Base-by-base conservation (phyloP, 2,329 filamentous ascomycete species). In the Epichloe coenophiala region DNA sequence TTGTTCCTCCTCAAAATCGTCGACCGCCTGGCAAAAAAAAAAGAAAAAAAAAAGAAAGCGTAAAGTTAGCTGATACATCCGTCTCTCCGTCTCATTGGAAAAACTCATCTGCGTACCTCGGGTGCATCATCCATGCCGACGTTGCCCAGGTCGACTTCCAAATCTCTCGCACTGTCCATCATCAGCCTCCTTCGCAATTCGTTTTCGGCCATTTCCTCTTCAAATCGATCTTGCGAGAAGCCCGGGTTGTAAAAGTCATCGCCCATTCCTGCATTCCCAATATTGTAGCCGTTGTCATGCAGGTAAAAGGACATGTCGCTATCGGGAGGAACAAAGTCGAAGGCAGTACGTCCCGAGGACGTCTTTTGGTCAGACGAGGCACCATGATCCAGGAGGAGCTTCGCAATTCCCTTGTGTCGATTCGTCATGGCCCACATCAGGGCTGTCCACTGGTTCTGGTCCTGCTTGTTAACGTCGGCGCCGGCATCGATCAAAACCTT, bases 341-440 rank as follows among this genome's bases (percentile, higher is more conserved):
- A 89, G 2, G 93, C 93, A 8, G 90, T 97, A 55, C 93, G 82
- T 36, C 93, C 93, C 11, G 88, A 90, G 0, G 88, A 93, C 1
- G 93, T 97, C 65, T 94, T 95, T 58, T 95, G 86, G 60, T 97
- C 91, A 3, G 90, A 85, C n/a, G 90, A 95, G 19, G 93, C 93
- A 15, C 90, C 90, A 60, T 93, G 87, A 64, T 98, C 91, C 36
- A 98, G 77, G 15, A 98, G 72, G 11, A 89, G 75, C 68, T 97
- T 97, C 37, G 91, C 90, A 58, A 98, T 98, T 45, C 83, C 83
- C 69, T 97, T 97, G 69, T 98, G 93, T 51, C 90, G 76, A 67
- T 98, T 98, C 51, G 93, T 98, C 88, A 97, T 97, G 47, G 93
- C 91, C 93, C 93, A 98, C 90, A 98, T 98, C 54, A 98, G 75